phyloP scores from a whole-genome alignment of 345 rosid species.

The Euclidium syriacum region DNA sequence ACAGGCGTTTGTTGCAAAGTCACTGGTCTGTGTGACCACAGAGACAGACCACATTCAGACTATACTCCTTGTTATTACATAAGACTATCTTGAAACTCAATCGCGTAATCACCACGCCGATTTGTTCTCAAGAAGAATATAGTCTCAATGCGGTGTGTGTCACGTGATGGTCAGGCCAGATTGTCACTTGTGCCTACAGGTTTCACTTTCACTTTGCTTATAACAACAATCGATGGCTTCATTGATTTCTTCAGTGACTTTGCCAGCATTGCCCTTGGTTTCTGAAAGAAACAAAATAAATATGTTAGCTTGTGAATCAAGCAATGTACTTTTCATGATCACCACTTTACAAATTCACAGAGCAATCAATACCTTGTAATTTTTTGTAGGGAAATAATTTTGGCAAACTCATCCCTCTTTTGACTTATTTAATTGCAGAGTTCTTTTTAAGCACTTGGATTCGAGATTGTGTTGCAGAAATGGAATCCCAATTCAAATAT shows the following conservation, averaged over 20 bases:
- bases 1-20: too few species aligned
- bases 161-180: too few species aligned
- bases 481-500: too few species aligned
- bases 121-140: too few species aligned
- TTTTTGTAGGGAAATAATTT: conserved; percentile 52
- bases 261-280: conserved; percentile 40
- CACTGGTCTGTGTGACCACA: too few species aligned
- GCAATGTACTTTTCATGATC: neutral
- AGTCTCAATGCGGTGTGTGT: too few species aligned
- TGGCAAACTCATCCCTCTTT: conserved; percentile 57
- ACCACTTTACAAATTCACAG: neutral
- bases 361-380: conserved; percentile 42
- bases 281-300: conserved; percentile 25
- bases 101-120: too few species aligned
- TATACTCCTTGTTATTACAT: too few species aligned
- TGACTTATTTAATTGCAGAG: conserved; percentile 49
- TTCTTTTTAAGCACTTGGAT: conserved; percentile 52
- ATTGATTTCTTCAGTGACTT: conserved; percentile 41
- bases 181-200: too few species aligned
- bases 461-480: conserved; percentile 54
- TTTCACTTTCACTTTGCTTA: too few species aligned
- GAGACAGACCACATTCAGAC: too few species aligned
- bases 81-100: too few species aligned
- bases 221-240: conserved; percentile 83
- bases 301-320: conserved; percentile 9